Conservation (phyloP, 768 basidiomycete genomes). For the Auriscalpium microsporum region DNA sequence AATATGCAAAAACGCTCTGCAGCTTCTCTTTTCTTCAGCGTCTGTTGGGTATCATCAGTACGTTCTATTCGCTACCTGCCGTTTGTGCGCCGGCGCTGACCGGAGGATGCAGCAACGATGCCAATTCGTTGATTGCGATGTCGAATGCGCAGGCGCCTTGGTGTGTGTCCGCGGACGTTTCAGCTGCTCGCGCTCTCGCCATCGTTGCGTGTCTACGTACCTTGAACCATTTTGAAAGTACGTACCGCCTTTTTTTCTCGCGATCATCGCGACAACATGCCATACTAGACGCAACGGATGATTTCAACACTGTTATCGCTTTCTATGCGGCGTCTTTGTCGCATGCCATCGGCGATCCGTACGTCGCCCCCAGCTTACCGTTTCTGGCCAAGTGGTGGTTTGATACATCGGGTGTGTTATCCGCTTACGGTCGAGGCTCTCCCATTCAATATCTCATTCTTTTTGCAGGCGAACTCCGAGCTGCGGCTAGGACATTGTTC, state of each 20-base stretch:
- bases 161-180: constrained; percentile 63
- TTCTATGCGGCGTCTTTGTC: constrained; percentile 75
- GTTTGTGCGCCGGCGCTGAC: no score
- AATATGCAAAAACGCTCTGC: constrained; percentile 53
- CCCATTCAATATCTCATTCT: neutral
- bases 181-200: constrained; percentile 61
- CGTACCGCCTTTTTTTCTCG: neutral
- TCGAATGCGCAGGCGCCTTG: constrained; percentile 41
- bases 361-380: constrained; percentile 60
- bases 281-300: constrained; percentile 52
- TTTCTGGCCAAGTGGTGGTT: constrained; percentile 74
- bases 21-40: constrained; percentile 30
- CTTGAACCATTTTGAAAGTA: constrained; percentile 66
- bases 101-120: constrained; percentile 25
- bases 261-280: neutral
- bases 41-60: constrained; percentile 46
- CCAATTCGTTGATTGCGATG: constrained; percentile 34
- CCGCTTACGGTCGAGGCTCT: neutral
- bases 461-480: constrained; percentile 58
- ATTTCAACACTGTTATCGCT: constrained; percentile 63
- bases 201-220: constrained; percentile 61
- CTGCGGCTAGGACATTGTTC: constrained; percentile 70
- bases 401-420: constrained; percentile 53
- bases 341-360: constrained; percentile 48
- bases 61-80: constrained; percentile 1